These are phyloP conservation scores for Amanita muscaria DNA, from an alignment of 768 basidiomycete species.

Conservation along the genomic window DNA sequence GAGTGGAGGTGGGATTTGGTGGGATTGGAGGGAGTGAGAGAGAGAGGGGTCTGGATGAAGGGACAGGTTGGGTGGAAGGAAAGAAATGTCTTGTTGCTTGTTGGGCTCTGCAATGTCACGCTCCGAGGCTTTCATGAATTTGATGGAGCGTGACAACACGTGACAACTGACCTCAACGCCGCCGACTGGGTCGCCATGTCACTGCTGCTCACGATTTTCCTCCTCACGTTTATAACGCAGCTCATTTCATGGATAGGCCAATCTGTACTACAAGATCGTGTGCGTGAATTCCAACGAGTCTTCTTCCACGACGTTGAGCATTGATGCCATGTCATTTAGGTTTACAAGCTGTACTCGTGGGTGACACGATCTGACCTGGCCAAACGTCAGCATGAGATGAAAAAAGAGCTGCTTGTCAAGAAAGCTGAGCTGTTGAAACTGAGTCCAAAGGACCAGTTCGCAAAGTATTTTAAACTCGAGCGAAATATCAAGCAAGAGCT, in stretches of 20 bases:
- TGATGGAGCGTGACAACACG: no score
- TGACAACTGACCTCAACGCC: no score
- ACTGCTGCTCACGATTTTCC: slow-evolving; percentile 74
- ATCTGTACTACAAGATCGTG: slow-evolving; percentile 71
- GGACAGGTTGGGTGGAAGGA: no score
- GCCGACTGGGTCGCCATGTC: slow-evolving; percentile 41
- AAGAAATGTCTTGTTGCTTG: no score
- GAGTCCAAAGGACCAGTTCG: slow-evolving; percentile 95
- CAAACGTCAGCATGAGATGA: slow-evolving; percentile 59
- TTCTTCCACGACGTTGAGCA: neutral
- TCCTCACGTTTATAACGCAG: slow-evolving; percentile 74
- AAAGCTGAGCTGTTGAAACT: slow-evolving; percentile 85
- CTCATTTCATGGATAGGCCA: slow-evolving; percentile 86
- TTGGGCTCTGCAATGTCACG: no score
- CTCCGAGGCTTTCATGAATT: no score
- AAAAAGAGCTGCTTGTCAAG: slow-evolving; percentile 66
- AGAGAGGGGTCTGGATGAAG: no score
- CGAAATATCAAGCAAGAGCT: slow-evolving; percentile 88
- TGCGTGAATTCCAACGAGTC: slow-evolving; percentile 32
- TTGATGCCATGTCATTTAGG: slow-evolving; percentile 32
- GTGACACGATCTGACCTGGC: slow-evolving; percentile 51
- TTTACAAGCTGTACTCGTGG: slow-evolving; percentile 61
- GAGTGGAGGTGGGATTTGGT: no score
- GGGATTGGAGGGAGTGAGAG: no score
- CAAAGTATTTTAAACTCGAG: slow-evolving; percentile 94